Percentiles rank a stretch among this genome's conserved stretches.
Conservation (phyloP, 768 basidiomycete genomes). For the Pleurotus salmoneostramineus region DNA sequence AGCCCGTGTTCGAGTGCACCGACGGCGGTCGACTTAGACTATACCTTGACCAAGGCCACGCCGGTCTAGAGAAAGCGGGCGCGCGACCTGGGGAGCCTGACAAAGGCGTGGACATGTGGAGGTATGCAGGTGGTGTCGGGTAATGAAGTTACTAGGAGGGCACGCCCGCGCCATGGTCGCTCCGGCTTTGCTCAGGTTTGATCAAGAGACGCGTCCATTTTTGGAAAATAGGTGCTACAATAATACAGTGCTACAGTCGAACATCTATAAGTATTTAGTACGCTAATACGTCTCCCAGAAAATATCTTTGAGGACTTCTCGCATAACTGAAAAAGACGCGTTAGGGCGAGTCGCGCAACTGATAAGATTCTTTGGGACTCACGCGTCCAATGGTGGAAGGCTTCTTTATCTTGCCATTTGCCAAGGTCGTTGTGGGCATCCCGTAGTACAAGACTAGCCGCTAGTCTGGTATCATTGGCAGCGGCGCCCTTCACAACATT, state of each 20-base stretch:
- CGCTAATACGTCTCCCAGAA: constrained; percentile 77
- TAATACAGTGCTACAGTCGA: not conserved
- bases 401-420: constrained; percentile 61
- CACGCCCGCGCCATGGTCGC: not conserved
- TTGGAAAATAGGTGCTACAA: constrained; percentile 2
- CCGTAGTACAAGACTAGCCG: constrained; percentile 45
- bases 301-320: constrained; percentile 63
- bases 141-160: no score
- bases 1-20: constrained; percentile 21
- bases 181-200: not conserved
- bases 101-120: constrained; percentile 32
- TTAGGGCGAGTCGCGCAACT: not conserved
- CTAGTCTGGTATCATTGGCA: constrained; percentile 31
- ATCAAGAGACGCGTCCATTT: constrained; percentile 8
- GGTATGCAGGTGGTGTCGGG: constrained; percentile 32
- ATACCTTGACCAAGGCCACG: constrained; percentile 54
- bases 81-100: constrained; percentile 44
- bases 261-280: not conserved
- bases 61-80: constrained; percentile 47
- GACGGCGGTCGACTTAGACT: constrained; percentile 25
- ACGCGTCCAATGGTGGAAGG: constrained; percentile 76
- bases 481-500: constrained; percentile 29
- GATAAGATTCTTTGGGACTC: constrained; percentile 21
- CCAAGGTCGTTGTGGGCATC: constrained; percentile 62
- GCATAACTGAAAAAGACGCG: constrained; percentile 55